Evolutionary conservation across 345 rosid genomes (phyloP).

Genomic region (Euphorbia tirucalli): DNA sequence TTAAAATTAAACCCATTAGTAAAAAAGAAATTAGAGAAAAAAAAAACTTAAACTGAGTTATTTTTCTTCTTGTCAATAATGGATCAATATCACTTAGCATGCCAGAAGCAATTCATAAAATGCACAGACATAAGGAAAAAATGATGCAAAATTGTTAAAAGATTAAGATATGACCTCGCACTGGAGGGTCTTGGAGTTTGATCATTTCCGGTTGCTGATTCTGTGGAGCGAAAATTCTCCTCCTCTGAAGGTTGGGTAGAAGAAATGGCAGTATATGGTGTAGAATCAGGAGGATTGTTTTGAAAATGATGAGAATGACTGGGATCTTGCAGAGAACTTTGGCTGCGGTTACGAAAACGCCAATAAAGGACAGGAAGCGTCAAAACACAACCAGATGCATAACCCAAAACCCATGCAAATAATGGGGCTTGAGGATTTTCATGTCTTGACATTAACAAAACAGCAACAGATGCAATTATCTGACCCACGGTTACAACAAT

Average conservation of each 20-base stretch:
- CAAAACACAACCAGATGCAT: conserved; percentile 77
- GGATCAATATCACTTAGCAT: background rate
- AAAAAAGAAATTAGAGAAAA: background rate
- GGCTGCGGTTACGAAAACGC: conserved; percentile 57
- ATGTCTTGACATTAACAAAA: conserved; percentile 56
- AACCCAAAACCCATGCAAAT: conserved; percentile 78
- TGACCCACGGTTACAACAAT: conserved; percentile 62
- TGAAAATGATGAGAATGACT: conserved; percentile 37
- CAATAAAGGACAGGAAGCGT: conserved; percentile 80
- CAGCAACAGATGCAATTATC: conserved; percentile 74
- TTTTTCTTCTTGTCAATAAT: background rate
- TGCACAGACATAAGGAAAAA: background rate
- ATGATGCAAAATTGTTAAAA: background rate
- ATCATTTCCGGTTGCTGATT: conserved; percentile 28
- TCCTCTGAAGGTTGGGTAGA: conserved; percentile 55
- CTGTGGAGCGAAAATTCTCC: conserved; percentile 35
- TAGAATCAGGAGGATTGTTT: conserved; percentile 41
- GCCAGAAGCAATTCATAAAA: background rate
- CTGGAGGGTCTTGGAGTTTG: conserved; percentile 37
- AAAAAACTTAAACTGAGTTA: background rate
- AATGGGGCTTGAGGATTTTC: conserved; percentile 81
- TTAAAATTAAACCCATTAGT: background rate
- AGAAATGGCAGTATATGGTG: conserved; percentile 62
- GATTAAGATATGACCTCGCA: conserved; percentile 41
- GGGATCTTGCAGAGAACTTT: conserved; percentile 40